Evolutionary conservation across 345 rosid genomes (phyloP).

Genomic region (Raphanus sativus): DNA sequence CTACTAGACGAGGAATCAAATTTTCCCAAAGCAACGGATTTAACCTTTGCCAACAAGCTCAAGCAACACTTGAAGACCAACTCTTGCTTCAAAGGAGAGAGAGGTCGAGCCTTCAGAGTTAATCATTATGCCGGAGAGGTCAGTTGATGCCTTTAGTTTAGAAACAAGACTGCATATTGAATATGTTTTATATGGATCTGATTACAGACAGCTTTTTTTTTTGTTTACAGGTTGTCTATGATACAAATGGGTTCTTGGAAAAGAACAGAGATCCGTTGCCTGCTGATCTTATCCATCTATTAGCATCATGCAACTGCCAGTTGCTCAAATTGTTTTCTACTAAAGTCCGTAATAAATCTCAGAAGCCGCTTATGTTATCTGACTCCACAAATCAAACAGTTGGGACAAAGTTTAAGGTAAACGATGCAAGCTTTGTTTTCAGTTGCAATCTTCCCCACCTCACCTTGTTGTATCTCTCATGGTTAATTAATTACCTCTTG

Average conservation of each 20-base stretch:
- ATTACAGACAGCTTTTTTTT: background rate
- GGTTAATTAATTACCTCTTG: conserved; percentile 1
- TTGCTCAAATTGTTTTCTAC: conserved; percentile 54
- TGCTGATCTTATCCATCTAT: conserved; percentile 57
- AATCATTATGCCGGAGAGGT: conserved; percentile 96
- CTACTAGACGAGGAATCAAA: conserved; percentile 90
- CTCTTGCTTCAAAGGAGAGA: conserved; percentile 81
- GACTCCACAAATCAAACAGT: conserved; percentile 69
- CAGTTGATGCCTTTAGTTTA: conserved; percentile 31
- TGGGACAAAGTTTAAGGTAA: conserved; percentile 80
- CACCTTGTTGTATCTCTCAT: conserved; percentile 2
- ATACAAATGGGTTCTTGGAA: conserved; percentile 88
- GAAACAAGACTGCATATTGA: background rate
- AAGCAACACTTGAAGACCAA: conserved; percentile 71
- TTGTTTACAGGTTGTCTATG: conserved; percentile 49
- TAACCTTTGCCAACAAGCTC: conserved; percentile 84
- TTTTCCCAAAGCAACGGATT: conserved; percentile 82
- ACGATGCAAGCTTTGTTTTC: conserved; percentile 10
- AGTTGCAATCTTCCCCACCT: conserved; percentile 3
- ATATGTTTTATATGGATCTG: background rate
- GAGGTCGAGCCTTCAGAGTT: conserved; percentile 78
- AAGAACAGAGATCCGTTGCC: conserved; percentile 86
- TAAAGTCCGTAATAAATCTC: conserved; percentile 44
- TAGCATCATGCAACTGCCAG: conserved; percentile 62
- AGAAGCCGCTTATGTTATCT: conserved; percentile 38